These are phyloP conservation scores for Leishmania arabica DNA, from an alignment of 208 protist genomes.

Conservation along the genomic window DNA sequence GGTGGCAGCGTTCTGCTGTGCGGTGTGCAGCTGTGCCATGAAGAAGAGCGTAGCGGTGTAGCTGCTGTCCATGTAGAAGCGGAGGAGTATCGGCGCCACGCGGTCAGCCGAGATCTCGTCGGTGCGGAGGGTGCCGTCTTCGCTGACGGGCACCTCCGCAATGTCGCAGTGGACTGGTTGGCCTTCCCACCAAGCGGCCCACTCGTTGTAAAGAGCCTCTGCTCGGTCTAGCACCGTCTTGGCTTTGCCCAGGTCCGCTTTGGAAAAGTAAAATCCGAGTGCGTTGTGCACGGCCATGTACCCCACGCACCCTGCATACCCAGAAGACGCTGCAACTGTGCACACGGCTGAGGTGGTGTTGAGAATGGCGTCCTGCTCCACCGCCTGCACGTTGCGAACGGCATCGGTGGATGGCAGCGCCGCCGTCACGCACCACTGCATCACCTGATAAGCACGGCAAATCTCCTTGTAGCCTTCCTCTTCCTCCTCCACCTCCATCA, in stretches of 20 bases:
- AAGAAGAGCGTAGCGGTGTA: conserved; percentile 89
- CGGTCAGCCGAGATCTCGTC: conserved; percentile 15
- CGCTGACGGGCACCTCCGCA: conserved; percentile 43
- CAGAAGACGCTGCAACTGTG: conserved; percentile 4
- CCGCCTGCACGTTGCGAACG: conserved; percentile 27
- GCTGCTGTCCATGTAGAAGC: conserved; percentile 77
- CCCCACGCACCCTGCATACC: conserved; percentile 48
- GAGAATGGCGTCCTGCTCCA: conserved; percentile 49
- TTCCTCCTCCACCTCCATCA: conserved; percentile 83
- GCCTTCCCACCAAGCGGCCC: conserved; percentile 53
- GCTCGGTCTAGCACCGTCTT: conserved; percentile 57
- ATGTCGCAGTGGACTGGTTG: conserved; percentile 34
- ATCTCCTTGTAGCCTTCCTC: conserved; percentile 58
- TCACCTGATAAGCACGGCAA: conserved; percentile 50
- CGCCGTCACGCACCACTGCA: conserved; percentile 37
- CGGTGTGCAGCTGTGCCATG: conserved; percentile 80
- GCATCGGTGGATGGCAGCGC: conserved; percentile 23
- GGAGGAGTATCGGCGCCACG: conserved; percentile 22
- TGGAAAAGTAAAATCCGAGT: conserved; percentile 72
- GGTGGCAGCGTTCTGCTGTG: conserved; percentile 40
- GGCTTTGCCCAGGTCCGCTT: conserved; percentile 41
- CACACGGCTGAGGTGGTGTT: background rate
- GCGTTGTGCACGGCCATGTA: conserved; percentile 78
- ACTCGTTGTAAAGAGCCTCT: conserved; percentile 62
- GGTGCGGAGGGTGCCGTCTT: conserved; percentile 48